These are phyloP conservation scores for Pseudocercospora cruenta DNA, from an alignment of 2,329 filamentous ascomycete genomes.

Conservation along the genomic window DNA sequence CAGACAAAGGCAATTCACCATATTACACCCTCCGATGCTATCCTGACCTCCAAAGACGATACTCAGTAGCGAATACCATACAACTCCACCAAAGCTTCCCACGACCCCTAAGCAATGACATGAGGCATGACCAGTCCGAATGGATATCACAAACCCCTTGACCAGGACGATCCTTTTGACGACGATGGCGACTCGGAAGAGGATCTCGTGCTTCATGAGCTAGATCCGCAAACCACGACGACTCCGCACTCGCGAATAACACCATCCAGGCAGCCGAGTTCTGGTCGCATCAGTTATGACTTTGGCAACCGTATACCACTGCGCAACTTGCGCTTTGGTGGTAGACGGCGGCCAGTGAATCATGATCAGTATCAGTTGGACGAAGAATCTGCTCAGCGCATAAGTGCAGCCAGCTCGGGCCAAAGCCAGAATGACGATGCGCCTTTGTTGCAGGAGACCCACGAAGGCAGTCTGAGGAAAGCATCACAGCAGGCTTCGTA, in stretches of 20 bases:
- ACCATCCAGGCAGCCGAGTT: slow-evolving; percentile 20
- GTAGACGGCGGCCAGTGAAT: slow-evolving; percentile 47
- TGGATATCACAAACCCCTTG: slow-evolving; percentile 57
- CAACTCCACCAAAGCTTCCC: background rate
- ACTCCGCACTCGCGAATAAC: slow-evolving; percentile 14
- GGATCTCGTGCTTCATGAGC: slow-evolving; percentile 77
- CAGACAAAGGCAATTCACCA: background rate
- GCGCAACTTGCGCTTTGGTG: slow-evolving; percentile 60
- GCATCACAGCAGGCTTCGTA: slow-evolving; percentile 21
- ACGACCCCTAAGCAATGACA: slow-evolving; percentile 25
- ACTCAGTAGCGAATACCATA: background rate
- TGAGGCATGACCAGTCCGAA: slow-evolving; percentile 53
- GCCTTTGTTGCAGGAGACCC: slow-evolving; percentile 61
- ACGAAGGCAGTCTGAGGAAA: slow-evolving; percentile 18
- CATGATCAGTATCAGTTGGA: slow-evolving; percentile 65
- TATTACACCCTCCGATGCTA: background rate
- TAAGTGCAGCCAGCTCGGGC: slow-evolving; percentile 50
- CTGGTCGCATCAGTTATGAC: slow-evolving; percentile 38
- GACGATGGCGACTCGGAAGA: slow-evolving; percentile 67
- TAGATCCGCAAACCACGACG: slow-evolving; percentile 61
- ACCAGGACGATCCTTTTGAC: slow-evolving; percentile 65
- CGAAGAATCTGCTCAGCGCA: slow-evolving; percentile 42
- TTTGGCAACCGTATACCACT: slow-evolving; percentile 67
- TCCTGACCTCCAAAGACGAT: background rate
- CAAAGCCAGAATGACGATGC: slow-evolving; percentile 67